These are phyloP conservation scores for Aspergillus udagawae DNA, from an alignment of 2,329 filamentous ascomycete species.

Conservation along the genomic window DNA sequence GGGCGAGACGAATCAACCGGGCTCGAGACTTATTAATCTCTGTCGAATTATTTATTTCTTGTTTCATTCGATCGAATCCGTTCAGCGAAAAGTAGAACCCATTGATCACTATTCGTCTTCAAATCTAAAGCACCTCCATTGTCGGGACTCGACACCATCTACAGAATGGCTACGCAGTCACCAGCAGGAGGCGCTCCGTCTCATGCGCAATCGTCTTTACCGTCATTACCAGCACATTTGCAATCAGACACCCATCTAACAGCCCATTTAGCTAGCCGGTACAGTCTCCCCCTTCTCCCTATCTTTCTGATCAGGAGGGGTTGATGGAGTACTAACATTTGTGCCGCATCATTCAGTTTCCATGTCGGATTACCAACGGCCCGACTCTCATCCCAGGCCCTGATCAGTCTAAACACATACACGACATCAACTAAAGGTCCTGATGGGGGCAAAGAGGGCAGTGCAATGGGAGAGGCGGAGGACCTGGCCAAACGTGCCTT, in stretches of 20 bases:
- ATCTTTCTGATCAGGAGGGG: neutral
- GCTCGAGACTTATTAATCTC: neutral
- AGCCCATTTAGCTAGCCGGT: slow-evolving; percentile 50
- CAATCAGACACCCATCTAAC: slow-evolving; percentile 51
- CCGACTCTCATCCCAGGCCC: slow-evolving; percentile 81
- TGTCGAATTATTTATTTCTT: neutral
- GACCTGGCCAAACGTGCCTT: slow-evolving; percentile 85
- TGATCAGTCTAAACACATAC: slow-evolving; percentile 93
- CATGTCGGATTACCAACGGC: slow-evolving; percentile 88
- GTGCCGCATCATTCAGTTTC: slow-evolving; percentile 67
- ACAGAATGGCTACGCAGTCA: slow-evolving; percentile 39
- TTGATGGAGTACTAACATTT: neutral
- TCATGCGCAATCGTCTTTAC: slow-evolving; percentile 77
- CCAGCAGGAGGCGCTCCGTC: slow-evolving; percentile 48
- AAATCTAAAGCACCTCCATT: slow-evolving; percentile 2
- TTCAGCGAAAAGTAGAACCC: neutral
- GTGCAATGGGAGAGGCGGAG: slow-evolving; percentile 86
- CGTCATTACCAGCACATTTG: slow-evolving; percentile 72
- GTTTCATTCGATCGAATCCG: neutral
- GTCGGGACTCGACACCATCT: slow-evolving; percentile 8
- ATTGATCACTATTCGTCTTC: neutral
- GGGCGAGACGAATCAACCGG: neutral
- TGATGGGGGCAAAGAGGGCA: slow-evolving; percentile 87
- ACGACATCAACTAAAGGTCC: slow-evolving; percentile 81
- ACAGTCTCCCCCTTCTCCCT: slow-evolving; percentile 8